Evolutionary conservation across 148 eudicot species (phyloP), one percentile per base, ranked within the genome.

Genomic region (Selenicereus undatus): DNA sequence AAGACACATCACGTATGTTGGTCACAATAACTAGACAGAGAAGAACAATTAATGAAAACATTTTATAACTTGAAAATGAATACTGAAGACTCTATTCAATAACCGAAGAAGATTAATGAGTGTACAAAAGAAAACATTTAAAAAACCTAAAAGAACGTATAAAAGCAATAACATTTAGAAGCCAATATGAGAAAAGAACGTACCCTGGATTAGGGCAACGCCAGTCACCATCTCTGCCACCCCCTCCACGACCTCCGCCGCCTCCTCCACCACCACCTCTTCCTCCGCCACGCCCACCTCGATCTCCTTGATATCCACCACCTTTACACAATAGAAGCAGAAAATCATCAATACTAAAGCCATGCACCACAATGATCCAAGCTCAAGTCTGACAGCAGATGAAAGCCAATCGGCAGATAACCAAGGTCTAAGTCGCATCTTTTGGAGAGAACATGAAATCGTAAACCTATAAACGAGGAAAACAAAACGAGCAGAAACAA

Each of bases 181-280:
- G 43, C 43, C 43, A 39, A 39, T 39, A 39, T 7, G 68, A 2
- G 68, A 62, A 62, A 21, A 62, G 26, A n/a, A 22, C 9, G 68
- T 64, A 64, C 99, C 97, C 86, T 32, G 94, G 87, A 78, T 92
- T 89, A 73, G 99, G 97, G 82, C 99, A 96, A 27, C 88, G 90
- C 99, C 99, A 94, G 65, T 96, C 99, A 16, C 99, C 99, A 65
- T 94, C 99, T 84, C 92, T 86, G 26, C 93, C 95, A 77, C 93
- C 85, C 36, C 97, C 93, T 39, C 95, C 96, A 29, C 93, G 91
- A 17, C 91, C 88, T 16, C 91, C 89, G 22, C 90, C 79, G 0
- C 90, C 88, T 0, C 89, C 64, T 8, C 88, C 90, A 0, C 91
- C 88, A 20, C 92, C 88, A 39, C 43, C 88, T 5, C 89, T 71